Conservation (phyloP, 108 stramenopile genomes). For the Asterionellopsis glacialis region DNA sequence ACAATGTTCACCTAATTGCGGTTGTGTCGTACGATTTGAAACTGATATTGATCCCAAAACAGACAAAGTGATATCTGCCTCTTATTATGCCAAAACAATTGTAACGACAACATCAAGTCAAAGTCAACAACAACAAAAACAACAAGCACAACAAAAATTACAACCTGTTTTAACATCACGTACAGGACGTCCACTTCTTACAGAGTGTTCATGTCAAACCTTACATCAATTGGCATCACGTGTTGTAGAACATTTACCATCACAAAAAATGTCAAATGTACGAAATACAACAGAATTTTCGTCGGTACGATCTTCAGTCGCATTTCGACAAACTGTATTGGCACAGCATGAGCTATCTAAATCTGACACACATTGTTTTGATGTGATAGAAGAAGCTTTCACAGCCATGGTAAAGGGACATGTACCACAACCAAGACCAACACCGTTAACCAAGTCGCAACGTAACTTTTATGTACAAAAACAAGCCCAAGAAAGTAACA, state of each 20-base stretch:
- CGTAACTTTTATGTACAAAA: no score
- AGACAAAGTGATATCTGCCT: conserved; percentile 26
- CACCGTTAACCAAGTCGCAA: no score
- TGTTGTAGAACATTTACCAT: conserved; percentile 33
- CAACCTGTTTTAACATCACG: conserved; percentile 32
- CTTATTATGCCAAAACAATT: conserved; percentile 65
- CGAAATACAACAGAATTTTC: conserved; percentile 47
- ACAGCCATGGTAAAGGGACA: conserved; percentile 37
- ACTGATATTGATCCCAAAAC: conserved; percentile 29
- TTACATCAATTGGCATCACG: conserved; percentile 52
- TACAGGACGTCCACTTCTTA: conserved; percentile 44
- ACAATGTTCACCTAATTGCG: conserved; percentile 74
- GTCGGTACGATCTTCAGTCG: conserved; percentile 41
- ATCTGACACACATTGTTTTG: conserved; percentile 56
- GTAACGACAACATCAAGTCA: no score
- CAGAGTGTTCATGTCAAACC: conserved; percentile 67
- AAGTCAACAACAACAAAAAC: no score
- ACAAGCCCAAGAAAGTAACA: no score
- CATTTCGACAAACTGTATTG: conserved; percentile 67
- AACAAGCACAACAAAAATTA: conserved; percentile 11
- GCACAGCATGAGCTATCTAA: conserved; percentile 28
- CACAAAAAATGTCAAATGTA: conserved; percentile 27
- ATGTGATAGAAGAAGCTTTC: conserved; percentile 78
- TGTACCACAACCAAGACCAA: no score
- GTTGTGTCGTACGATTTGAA: conserved; percentile 76